Conservation (phyloP, 2,329 filamentous ascomycete species). For the Calycina herbarum region DNA sequence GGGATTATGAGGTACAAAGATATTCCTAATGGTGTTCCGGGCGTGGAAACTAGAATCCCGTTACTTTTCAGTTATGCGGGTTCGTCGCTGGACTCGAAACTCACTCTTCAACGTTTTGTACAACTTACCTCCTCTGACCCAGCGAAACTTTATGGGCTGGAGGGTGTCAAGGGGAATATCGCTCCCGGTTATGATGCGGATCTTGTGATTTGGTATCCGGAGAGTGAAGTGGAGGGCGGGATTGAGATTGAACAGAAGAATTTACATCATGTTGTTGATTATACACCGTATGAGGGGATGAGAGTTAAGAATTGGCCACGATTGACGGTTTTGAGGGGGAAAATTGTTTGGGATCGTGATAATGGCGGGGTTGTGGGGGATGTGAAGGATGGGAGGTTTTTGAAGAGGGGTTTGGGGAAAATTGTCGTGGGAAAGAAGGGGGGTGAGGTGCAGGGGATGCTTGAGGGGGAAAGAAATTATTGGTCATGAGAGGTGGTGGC, state of each 20-base stretch:
- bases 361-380: constrained; percentile 23
- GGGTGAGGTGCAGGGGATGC: constrained; percentile 24
- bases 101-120: constrained; percentile 27
- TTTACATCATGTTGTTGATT: constrained; percentile 31
- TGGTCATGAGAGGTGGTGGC: no score
- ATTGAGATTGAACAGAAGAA: constrained; percentile 25
- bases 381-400: constrained; percentile 23
- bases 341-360: constrained; percentile 30
- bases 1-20: constrained; percentile 26
- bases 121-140: constrained; percentile 27
- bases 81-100: constrained; percentile 16
- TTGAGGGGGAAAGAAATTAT: constrained; percentile 21
- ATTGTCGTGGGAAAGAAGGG: constrained; percentile 28
- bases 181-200: constrained; percentile 31
- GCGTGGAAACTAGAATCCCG: constrained; percentile 29
- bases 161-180: constrained; percentile 29
- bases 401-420: constrained; percentile 25
- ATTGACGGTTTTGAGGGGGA: constrained; percentile 28
- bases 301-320: constrained; percentile 29
- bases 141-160: constrained; percentile 28
- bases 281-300: constrained; percentile 31
- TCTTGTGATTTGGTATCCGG: constrained; percentile 30
- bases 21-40: constrained; percentile 31
- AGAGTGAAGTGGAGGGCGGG: constrained; percentile 14
- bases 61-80: constrained; percentile 26